Percentiles rank a stretch among this genome's conserved stretches.
phyloP scores from a whole-genome alignment of 257 asterid species.

The Datura wrightii region DNA sequence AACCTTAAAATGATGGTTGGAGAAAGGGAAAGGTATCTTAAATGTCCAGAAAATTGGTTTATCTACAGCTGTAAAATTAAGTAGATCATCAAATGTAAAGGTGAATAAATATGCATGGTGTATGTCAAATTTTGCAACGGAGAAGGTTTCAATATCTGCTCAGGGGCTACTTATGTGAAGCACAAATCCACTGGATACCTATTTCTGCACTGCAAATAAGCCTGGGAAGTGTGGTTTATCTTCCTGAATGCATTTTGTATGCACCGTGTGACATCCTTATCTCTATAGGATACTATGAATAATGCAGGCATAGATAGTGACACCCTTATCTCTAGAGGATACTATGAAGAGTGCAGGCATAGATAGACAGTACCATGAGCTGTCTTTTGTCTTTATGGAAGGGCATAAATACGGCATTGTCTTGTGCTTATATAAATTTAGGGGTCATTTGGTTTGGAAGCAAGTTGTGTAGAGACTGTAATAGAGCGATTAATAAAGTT shows the following conservation, averaged over 20 bases:
- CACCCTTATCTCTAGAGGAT: neutral
- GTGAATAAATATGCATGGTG: neutral
- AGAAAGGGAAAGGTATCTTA: neutral
- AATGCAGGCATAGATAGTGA: too few species aligned
- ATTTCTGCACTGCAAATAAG: neutral
- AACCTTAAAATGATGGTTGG: neutral
- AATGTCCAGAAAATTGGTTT: neutral
- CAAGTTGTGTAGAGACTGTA: neutral
- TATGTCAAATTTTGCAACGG: neutral
- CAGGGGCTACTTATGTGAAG: neutral
- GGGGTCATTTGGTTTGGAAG: neutral
- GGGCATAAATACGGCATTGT: neutral
- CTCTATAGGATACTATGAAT: too few species aligned
- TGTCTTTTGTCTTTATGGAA: neutral
- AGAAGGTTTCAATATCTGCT: neutral
- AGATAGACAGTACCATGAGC: neutral
- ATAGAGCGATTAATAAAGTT: neutral
- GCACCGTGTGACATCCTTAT: neutral
- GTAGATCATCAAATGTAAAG: neutral
- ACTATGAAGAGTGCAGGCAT: neutral
- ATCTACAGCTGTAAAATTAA: neutral
- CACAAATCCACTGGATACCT: neutral
- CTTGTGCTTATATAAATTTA: neutral
- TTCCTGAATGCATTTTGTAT: slow-evolving; percentile 8
- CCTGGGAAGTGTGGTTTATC: neutral